A percentile compares a stretch with the other conserved stretches of the same genome.
These are phyloP conservation scores for Dorcoceras hygrometricum DNA, from an alignment of 257 asterid species.

Conservation along the genomic window DNA sequence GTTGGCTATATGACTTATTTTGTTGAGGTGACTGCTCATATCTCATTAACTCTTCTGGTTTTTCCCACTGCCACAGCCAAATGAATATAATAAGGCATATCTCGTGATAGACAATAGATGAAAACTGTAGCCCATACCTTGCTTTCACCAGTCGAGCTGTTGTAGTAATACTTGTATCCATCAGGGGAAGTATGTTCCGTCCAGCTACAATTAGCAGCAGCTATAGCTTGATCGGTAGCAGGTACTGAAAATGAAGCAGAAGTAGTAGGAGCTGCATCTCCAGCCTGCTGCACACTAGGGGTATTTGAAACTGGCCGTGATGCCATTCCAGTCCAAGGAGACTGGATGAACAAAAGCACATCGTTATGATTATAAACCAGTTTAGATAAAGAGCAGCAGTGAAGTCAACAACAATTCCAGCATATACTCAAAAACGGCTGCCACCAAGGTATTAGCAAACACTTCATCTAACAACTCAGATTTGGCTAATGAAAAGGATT, in stretches of 20 bases:
- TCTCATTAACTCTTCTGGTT: conserved; percentile 71
- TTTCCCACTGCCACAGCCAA: conserved; percentile 70
- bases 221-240: conserved; percentile 28
- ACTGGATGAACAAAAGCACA: conserved; percentile 32
- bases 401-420: not conserved
- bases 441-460: not conserved
- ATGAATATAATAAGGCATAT: conserved; percentile 18
- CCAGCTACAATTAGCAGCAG: conserved; percentile 58
- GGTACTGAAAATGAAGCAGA: conserved; percentile 34
- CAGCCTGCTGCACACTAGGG: conserved; percentile 37
- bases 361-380: not conserved
- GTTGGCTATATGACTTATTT: conserved; percentile 50
- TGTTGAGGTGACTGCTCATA: conserved; percentile 49
- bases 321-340: conserved; percentile 59
- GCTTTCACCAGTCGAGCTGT: conserved; percentile 89
- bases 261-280: conserved; percentile 41
- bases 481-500: not conserved
- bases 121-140: conserved; percentile 45
- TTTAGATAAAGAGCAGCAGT: not conserved
- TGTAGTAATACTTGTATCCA: conserved; percentile 89
- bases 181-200: conserved; percentile 92
- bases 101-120: not conserved
- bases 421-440: not conserved
- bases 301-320: conserved; percentile 43
- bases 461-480: not conserved